These are phyloP conservation scores for Scopulariopsis brevicaulis DNA, from an alignment of 2,329 filamentous ascomycete species.

Conservation along the genomic window DNA sequence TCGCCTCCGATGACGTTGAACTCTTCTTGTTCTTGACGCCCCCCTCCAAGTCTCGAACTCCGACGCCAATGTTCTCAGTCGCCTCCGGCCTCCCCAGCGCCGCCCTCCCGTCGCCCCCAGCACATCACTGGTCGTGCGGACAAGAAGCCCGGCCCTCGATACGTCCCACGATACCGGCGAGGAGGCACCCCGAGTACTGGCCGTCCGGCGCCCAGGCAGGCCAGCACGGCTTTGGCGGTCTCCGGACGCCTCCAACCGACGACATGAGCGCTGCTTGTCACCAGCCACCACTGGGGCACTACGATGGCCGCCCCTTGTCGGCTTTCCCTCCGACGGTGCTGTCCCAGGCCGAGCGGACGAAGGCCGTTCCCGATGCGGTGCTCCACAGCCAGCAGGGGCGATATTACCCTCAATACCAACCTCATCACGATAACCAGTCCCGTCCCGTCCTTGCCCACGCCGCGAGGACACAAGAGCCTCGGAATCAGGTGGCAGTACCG, in stretches of 20 bases:
- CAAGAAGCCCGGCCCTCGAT: background rate
- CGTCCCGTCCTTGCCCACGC: background rate
- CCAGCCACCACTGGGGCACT: slow-evolving; percentile 29
- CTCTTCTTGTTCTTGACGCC: background rate
- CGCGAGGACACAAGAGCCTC: background rate
- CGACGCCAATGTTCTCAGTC: slow-evolving; percentile 1
- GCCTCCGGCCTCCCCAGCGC: background rate
- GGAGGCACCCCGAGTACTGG: background rate
- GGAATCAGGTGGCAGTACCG: background rate
- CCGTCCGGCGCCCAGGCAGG: background rate
- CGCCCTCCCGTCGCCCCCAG: slow-evolving; percentile 1
- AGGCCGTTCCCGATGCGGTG: slow-evolving; percentile 10
- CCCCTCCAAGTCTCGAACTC: background rate
- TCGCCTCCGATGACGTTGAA: background rate
- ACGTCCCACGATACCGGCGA: background rate
- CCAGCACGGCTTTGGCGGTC: slow-evolving; percentile 18
- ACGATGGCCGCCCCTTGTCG: slow-evolving; percentile 26
- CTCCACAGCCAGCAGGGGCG: slow-evolving; percentile 8
- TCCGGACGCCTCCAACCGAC: slow-evolving; percentile 39
- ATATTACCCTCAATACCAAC: slow-evolving; percentile 8
- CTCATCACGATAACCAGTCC: slow-evolving; percentile 5
- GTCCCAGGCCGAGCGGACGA: slow-evolving; percentile 19
- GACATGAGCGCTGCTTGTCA: slow-evolving; percentile 43
- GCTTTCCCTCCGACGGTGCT: slow-evolving; percentile 14
- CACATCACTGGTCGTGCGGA: background rate